A percentile compares a stretch with the other conserved stretches of the same genome.
phyloP scores from a whole-genome alignment of 2,329 filamentous ascomycete genomes.

The Helminthosporium solani region DNA sequence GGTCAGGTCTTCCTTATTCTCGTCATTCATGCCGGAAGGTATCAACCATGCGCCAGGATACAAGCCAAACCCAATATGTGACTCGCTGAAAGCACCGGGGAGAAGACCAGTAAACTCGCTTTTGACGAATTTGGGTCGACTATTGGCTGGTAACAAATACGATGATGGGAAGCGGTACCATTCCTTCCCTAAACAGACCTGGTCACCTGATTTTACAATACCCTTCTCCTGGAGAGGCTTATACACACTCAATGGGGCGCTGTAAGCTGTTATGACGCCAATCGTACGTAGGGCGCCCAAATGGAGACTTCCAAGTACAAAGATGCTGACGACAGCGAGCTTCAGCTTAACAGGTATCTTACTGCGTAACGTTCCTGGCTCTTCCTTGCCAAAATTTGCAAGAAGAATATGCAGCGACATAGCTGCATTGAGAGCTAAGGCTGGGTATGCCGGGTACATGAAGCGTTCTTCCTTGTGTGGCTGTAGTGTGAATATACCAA shows the following conservation, averaged over 20 bases:
- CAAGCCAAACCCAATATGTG: slow-evolving; percentile 65
- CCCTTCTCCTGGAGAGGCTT: slow-evolving; percentile 60
- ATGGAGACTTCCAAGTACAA: slow-evolving; percentile 65
- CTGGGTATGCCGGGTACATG: slow-evolving; percentile 96
- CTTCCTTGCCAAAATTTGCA: slow-evolving; percentile 68
- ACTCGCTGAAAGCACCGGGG: slow-evolving; percentile 86
- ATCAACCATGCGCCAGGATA: slow-evolving; percentile 83
- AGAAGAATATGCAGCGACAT: slow-evolving; percentile 80
- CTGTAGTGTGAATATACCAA: slow-evolving; percentile 85
- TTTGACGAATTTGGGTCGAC: slow-evolving; percentile 84
- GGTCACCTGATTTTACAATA: slow-evolving; percentile 62
- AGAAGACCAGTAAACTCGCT: slow-evolving; percentile 87
- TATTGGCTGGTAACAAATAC: slow-evolving; percentile 81
- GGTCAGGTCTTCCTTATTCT: slow-evolving; percentile 78
- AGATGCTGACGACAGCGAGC: slow-evolving; percentile 59
- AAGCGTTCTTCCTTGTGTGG: slow-evolving; percentile 98
- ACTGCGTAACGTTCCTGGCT: slow-evolving; percentile 66
- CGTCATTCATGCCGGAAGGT: slow-evolving; percentile 85
- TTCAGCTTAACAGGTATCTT: slow-evolving; percentile 76
- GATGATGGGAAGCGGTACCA: slow-evolving; percentile 98
- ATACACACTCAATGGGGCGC: slow-evolving; percentile 74
- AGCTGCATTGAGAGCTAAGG: slow-evolving; percentile 84
- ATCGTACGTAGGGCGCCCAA: slow-evolving; percentile 70
- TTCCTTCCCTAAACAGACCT: slow-evolving; percentile 89
- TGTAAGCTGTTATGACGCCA: slow-evolving; percentile 79